Evolutionary conservation across 257 asterid genomes (phyloP).

Genomic region (Thymus mandschuricus): DNA sequence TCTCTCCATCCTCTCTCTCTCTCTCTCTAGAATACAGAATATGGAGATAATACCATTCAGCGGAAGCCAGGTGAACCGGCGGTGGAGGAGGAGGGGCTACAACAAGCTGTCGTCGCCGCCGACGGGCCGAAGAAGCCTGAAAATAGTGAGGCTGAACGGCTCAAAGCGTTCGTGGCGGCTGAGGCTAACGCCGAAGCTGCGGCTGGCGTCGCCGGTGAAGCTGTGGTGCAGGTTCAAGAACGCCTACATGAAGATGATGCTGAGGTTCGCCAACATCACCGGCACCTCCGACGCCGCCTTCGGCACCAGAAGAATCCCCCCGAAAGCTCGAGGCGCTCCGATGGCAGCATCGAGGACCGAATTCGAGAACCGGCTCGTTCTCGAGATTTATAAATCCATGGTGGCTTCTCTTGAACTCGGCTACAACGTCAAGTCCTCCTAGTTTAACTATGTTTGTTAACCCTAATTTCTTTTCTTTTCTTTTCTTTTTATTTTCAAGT

Average conservation of each 20-base stretch:
- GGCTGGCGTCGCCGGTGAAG: conserved; percentile 41
- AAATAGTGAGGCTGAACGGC: conserved; percentile 28
- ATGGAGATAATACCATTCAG: conserved; percentile 34
- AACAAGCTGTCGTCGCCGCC: conserved; percentile 31
- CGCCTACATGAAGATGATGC: conserved; percentile 50
- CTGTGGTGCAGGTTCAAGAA: conserved; percentile 46
- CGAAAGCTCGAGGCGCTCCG: conserved; percentile 22
- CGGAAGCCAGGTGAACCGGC: conserved; percentile 25
- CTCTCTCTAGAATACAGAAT: neutral
- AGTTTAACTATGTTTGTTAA: neutral
- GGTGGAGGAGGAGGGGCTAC: conserved; percentile 40
- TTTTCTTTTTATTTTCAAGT: neutral
- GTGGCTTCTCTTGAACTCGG: conserved; percentile 62
- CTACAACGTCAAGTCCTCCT: conserved; percentile 25
- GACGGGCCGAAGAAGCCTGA: conserved; percentile 24
- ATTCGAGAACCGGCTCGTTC: conserved; percentile 62
- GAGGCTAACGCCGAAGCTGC: conserved; percentile 40
- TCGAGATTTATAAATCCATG: conserved; percentile 80
- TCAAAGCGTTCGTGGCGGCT: conserved; percentile 38
- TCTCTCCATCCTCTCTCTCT: neutral
- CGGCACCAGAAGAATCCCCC: conserved; percentile 37
- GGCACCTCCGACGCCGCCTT: conserved; percentile 36
- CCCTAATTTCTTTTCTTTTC: neutral
- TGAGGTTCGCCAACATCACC: conserved; percentile 30
- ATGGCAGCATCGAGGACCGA: conserved; percentile 38